A percentile compares a stretch with the other conserved stretches of the same genome.
Evolutionary conservation across 331 rosid species (phyloP).

Genomic region (Malus hybrid): DNA sequence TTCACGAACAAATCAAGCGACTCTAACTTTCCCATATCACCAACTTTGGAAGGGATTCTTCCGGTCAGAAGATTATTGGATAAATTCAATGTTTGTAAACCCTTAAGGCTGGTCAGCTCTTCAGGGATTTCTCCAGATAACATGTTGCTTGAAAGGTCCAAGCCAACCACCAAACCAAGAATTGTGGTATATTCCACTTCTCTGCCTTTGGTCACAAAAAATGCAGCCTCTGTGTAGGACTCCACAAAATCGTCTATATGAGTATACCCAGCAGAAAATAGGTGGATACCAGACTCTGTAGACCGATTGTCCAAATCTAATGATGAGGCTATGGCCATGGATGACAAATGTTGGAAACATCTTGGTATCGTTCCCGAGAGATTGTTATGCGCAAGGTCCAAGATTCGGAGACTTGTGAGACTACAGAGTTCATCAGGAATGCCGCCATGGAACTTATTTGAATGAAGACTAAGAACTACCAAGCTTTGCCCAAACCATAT

Average conservation of each 20-base stretch:
- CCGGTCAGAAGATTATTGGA: accelerated
- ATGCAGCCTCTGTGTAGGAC: accelerated
- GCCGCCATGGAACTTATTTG: background rate
- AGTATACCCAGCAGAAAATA: too few species aligned
- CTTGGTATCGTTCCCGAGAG: background rate
- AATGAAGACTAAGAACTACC: conserved; percentile 17
- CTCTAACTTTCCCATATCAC: background rate
- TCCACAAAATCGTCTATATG: accelerated
- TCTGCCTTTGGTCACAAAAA: background rate
- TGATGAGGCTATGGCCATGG: too few species aligned
- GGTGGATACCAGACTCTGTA: too few species aligned
- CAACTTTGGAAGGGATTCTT: background rate
- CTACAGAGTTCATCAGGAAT: background rate
- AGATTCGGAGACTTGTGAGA: background rate
- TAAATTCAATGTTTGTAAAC: background rate
- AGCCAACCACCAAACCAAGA: background rate
- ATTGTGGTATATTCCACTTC: background rate
- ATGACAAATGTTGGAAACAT: background rate
- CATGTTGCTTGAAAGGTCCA: background rate
- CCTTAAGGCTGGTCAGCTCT: background rate
- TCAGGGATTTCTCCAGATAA: background rate
- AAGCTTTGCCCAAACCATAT: conserved; percentile 30
- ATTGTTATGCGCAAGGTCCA: background rate
- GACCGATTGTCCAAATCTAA: too few species aligned
- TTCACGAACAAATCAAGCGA: background rate